Evolutionary conservation across 1,139 yeast species (phyloP).

Genomic region (Candida labiduridarum): DNA sequence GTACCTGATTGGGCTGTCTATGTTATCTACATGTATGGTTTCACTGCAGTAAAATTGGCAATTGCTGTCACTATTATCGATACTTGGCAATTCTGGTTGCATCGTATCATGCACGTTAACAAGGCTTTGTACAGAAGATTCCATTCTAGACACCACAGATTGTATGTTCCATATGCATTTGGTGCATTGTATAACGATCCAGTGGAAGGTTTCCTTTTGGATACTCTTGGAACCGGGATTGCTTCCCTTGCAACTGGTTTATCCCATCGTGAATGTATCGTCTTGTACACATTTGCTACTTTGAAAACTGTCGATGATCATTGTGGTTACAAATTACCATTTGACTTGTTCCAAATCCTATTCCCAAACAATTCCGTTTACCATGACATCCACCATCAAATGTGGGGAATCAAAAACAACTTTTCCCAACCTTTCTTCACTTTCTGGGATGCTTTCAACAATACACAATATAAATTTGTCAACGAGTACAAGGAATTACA

Average conservation of each 20-base stretch:
- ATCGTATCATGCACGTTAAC: conserved; percentile 85
- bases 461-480: conserved; percentile 73
- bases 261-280: conserved; percentile 73
- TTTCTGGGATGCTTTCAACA: conserved; percentile 79
- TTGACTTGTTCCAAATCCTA: conserved; percentile 81
- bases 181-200: conserved; percentile 96
- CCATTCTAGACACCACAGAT: conserved; percentile 92
- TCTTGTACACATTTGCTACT: conserved; percentile 84
- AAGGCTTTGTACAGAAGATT: conserved; percentile 72
- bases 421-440: conserved; percentile 97
- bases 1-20: conserved; percentile 50
- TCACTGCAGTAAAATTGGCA: conserved; percentile 56
- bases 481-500: conserved; percentile 60
- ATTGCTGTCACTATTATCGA: conserved; percentile 78
- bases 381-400: conserved; percentile 97
- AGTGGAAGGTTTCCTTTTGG: conserved; percentile 88
- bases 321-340: conserved; percentile 92
- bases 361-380: conserved; percentile 96
- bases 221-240: conserved; percentile 88
- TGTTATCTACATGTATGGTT: conserved; percentile 58
- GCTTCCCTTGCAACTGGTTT: conserved; percentile 67
- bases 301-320: conserved; percentile 97
- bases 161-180: conserved; percentile 94
- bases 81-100: conserved; percentile 93
- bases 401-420: conserved; percentile 91